Evolutionary conservation across 148 eudicot genomes (phyloP).

Genomic region (Arbutus unedo): DNA sequence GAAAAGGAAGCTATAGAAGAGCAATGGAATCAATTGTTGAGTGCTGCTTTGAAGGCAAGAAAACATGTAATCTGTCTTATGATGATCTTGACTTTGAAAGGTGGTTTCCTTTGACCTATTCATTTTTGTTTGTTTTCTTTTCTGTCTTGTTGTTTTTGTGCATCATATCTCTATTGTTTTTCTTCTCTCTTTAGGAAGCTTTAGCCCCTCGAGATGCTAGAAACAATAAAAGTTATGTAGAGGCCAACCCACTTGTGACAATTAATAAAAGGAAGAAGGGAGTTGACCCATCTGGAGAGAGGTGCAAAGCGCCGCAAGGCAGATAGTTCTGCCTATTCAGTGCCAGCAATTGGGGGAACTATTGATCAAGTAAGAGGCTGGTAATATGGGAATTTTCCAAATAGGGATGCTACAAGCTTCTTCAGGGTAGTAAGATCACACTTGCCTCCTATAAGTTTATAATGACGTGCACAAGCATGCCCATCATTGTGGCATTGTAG

Average conservation of each 20-base stretch:
- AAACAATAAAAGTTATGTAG: constrained; percentile 79
- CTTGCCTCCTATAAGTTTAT: neutral
- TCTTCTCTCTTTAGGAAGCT: constrained; percentile 53
- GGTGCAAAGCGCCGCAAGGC: constrained; percentile 71
- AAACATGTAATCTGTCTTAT: neutral
- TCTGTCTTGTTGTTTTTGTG: neutral
- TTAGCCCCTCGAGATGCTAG: constrained; percentile 94
- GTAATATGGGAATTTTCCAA: constrained; percentile 77
- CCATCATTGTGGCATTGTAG: neutral
- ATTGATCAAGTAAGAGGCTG: constrained; percentile 90
- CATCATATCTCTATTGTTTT: neutral
- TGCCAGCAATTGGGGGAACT: constrained; percentile 84
- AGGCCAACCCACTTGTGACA: constrained; percentile 55
- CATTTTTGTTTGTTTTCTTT: neutral
- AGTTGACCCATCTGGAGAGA: constrained; percentile 46
- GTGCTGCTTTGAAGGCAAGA: constrained; percentile 91
- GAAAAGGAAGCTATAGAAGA: constrained; percentile 62
- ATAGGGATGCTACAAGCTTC: constrained; percentile 96
- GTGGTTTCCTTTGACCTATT: neutral
- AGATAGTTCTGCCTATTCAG: constrained; percentile 48
- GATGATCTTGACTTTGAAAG: neutral
- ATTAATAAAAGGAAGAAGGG: constrained; percentile 85
- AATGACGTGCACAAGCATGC: neutral
- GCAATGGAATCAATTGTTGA: constrained; percentile 73
- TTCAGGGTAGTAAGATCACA: constrained; percentile 63